Base-by-base conservation (phyloP, 129 eudicot species). In the Deinandra increscens region DNA sequence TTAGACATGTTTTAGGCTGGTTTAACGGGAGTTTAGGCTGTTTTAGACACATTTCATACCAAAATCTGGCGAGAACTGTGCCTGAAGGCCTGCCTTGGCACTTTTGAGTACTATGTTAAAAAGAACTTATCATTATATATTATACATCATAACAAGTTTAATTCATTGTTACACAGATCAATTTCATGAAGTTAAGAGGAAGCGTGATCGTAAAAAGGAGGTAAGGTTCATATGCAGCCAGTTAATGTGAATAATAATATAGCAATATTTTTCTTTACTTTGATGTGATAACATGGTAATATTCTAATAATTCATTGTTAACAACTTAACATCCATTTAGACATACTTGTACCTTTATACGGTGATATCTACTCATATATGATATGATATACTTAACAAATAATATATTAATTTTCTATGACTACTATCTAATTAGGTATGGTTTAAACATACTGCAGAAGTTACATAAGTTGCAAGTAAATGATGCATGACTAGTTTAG, bases 161-260 rank as follows among this genome's bases (percentile, higher is more conserved):
- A 60, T 49, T 77, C 51, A 18, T 79, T 75, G 49, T 38, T 68
- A 36, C 69, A 34, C 89, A 90, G 97, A 85, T 73, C 76, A 87
- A 37, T 90, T 87, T 80, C 97, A 87, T 83, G 97, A 90, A 77
- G 97, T 90, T 10, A 87, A 73, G 65, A 89, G 89, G 83, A 90
- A 85, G 64, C 86, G 97, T 18, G 87, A 82, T 10, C 76, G 87
- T 55, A 85, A 78, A 36, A 87, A 81, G 70, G 97, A 87, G 97
- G 97, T 91, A 90, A 37, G 12, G 22, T 20, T 70, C 50, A 6
- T 45, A 26, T 53, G 65, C 39, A 36, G 6, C 39, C 39, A 4
- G 5, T 36, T 36, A 7, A 36, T 36, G 39, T 36, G 6, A 36
- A 36, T 36, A 36, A 4, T 36, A 6, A 34, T 53, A 7, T 54